Percentiles rank a stretch among this genome's conserved stretches.
Conservation (phyloP, 2,329 filamentous ascomycete species). For the Fusarium neocosmosporiellum region DNA sequence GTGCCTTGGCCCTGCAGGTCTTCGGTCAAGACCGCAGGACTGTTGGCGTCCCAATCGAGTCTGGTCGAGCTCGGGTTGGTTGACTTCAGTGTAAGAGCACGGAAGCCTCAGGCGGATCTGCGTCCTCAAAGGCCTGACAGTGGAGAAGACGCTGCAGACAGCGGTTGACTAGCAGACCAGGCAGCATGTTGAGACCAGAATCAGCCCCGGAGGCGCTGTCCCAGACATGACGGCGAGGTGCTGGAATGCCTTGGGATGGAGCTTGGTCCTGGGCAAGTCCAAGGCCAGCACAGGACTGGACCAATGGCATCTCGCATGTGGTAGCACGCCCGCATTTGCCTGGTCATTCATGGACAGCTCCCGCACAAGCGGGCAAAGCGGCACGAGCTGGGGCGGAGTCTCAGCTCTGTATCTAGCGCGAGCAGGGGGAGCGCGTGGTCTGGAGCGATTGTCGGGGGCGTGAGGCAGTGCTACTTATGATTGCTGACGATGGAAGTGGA, state of each 20-base stretch:
- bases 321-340: slow-evolving; percentile 40
- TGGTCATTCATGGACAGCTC: slow-evolving; percentile 29
- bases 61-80: neutral
- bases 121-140: neutral
- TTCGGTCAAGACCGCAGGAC: slow-evolving; percentile 3
- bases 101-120: neutral
- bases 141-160: neutral
- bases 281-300: neutral
- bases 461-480: slow-evolving; percentile 1
- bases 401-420: slow-evolving; percentile 34
- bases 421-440: slow-evolving; percentile 17
- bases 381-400: slow-evolving; percentile 24
- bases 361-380: slow-evolving; percentile 33
- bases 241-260: slow-evolving; percentile 36
- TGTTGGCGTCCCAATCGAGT: slow-evolving; percentile 9
- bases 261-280: slow-evolving; percentile 7
- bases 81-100: slow-evolving; percentile 3
- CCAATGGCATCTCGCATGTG: slow-evolving; percentile 32
- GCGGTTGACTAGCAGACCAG: slow-evolving; percentile 14
- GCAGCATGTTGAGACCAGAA: slow-evolving; percentile 16
- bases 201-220: slow-evolving; percentile 30
- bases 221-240: neutral
- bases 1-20: neutral
- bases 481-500: neutral
- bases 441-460: slow-evolving; percentile 10